Evolutionary conservation across 2,329 filamentous ascomycete species (phyloP), one percentile per base, ranked within the genome.

Genomic region (Sclerotinia subarctica): DNA sequence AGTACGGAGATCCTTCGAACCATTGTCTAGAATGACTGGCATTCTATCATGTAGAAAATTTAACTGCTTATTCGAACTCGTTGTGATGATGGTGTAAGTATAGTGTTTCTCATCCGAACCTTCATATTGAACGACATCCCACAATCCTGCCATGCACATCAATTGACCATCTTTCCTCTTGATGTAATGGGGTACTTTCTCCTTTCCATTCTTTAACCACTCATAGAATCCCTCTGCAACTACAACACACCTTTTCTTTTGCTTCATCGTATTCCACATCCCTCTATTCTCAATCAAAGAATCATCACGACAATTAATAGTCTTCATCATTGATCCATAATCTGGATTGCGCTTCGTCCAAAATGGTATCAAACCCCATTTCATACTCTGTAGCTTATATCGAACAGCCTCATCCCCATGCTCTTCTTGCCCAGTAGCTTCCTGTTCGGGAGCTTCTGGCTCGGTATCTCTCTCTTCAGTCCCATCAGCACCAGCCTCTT

Each of bases 241-340:
- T 13, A 98, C 88, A 29, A 98, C 83, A 77, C 95, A 98, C 42
- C 95, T 85, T 80, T 97, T 97, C 73, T 85, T 87, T 70, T 89
- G 88, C 80, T 97, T 97, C 91, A 98, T 96, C 0, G 86, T 88
- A 53, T 86, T 90, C 95, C 95, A 98, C 88, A 98, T 91, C 15
- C 94, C 93, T 6, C 88, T 86, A 11, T 90, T 84, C 13, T 89
- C 86, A 7, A 86, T 83, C 26, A 98, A 82, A 0, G 92, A 95
- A 79, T 98, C 94, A 76, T 94, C 92, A 3, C 94, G 89, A 78
- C 94, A 98, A 79, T 99, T 98, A 79, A 98, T 98, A 0, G 93
- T 97, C 76, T 90, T 92, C 83, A 96, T 84, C 78, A 93, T 83
- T 1, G 88, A 88, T 35, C 86, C 84, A 75, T 95, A 94, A 75